Evolutionary conservation across 495 filamentous ascomycete genomes (phyloP), one percentile per base, ranked within the genome.

Genomic region (Penicillium herquei): DNA sequence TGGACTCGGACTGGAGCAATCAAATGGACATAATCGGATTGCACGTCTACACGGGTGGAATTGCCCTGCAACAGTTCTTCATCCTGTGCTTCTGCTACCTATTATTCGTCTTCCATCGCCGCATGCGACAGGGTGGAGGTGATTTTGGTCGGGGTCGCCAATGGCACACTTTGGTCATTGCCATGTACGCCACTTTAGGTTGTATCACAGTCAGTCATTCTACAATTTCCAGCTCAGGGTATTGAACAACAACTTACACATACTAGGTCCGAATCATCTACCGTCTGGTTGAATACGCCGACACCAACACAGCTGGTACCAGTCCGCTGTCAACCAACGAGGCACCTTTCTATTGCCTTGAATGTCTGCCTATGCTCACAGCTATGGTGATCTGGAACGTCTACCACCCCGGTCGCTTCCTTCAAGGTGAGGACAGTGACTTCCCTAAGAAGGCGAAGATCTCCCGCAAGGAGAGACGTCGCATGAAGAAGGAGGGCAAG

Each of bases 1-100:
- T 53, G 51, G 51, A 53, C 51, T 42, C 30, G 40, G 14, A 54
- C 44, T 50, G 56, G 35, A 37, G 47, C 40, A 18, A 16, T 16
- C 12, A 50, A 32, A 53, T 67, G 42, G 62, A 69, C 51, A 12
- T n/a, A 6, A 64, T 71, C 37, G 82, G 81, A 0, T 63, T 79
- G 11, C 70, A 83, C 51, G 71, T 86, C 32, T 85, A 84, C 59
- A 78, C 82, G 62, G 75, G 66, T 8, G 84, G 83, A 8, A 73
- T 85, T 18, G 78, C 77, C 10, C 42, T 83, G 6, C 84, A 86
- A 56, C 62, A 81, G 55, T 57, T 76, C 47, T 84, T 85, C 66
- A 77, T 86, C n/a, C 7, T 81, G 7, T 46, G 77, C 13, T 84
- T 84, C 56, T 16, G 71, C 3, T 59, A 31, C 10, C 70, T 52